phyloP scores from a whole-genome alignment of 176 grass and related monocot genomes.

The Aegilops umbellulata region DNA sequence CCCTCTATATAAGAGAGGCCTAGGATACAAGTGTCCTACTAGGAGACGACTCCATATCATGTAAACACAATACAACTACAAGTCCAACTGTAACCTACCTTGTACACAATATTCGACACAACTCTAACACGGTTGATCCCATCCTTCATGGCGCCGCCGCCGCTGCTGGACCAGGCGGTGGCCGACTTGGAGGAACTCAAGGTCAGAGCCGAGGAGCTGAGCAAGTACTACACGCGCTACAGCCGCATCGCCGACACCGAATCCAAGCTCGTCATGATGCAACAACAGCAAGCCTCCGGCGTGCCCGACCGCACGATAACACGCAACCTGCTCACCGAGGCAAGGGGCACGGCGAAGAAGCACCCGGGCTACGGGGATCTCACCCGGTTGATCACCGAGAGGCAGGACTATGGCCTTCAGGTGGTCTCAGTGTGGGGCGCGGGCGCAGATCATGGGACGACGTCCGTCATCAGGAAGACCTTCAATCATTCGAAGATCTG shows the following conservation, averaged over 20 bases:
- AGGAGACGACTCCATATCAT: no score
- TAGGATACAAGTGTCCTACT: no score
- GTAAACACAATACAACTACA: no score
- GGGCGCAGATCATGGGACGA: neutral
- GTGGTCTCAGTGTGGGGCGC: slow-evolving; percentile 21
- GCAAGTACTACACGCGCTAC: neutral
- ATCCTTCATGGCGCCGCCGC: no score
- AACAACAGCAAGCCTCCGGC: no score
- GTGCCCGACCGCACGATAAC: neutral
- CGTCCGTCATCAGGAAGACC: neutral
- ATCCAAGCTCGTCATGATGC: neutral
- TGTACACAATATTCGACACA: no score
- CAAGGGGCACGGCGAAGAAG: neutral
- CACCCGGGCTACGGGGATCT: neutral
- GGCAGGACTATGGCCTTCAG: neutral
- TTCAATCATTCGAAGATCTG: no score
- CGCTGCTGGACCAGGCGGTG: no score
- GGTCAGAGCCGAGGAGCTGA: neutral
- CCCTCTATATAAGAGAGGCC: no score
- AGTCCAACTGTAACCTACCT: no score
- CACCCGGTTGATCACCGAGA: neutral
- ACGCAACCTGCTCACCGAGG: neutral
- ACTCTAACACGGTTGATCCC: no score
- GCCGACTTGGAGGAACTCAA: no score
- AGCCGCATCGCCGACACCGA: neutral